Percentiles rank a stretch among this genome's conserved stretches.
phyloP scores from a whole-genome alignment of 345 rosid genomes.

The Raphanus sativus region DNA sequence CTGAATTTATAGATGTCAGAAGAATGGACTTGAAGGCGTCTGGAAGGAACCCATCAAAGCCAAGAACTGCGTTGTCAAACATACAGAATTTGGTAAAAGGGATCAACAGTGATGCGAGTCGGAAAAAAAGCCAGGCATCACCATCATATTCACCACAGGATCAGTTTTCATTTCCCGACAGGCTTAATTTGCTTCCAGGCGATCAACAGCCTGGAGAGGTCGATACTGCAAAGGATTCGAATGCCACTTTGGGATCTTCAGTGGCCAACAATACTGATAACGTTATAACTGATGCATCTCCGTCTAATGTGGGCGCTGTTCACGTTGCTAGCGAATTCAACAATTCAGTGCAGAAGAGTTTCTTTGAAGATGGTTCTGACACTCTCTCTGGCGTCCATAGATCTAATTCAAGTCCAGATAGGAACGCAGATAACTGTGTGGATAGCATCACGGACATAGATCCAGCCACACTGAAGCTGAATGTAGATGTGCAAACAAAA shows the following conservation, averaged over 20 bases:
- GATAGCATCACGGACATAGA: constrained; percentile 28
- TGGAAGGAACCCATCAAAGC: constrained; percentile 41
- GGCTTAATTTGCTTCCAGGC: constrained; percentile 37
- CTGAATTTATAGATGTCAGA: constrained; percentile 48
- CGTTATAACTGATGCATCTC: constrained; percentile 30
- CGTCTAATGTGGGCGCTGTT: constrained; percentile 25
- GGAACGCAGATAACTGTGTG: constrained; percentile 21
- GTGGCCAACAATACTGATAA: constrained; percentile 40
- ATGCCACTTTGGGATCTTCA: constrained; percentile 28
- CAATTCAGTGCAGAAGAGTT: constrained; percentile 32
- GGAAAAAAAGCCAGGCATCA: constrained; percentile 35
- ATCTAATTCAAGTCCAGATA: constrained; percentile 33
- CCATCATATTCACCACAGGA: constrained; percentile 55
- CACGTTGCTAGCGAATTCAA: constrained; percentile 36
- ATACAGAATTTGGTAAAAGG: constrained; percentile 52
- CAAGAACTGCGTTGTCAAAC: constrained; percentile 50
- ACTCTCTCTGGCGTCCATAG: constrained; percentile 33
- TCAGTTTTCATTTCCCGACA: constrained; percentile 51
- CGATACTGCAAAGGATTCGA: constrained; percentile 37
- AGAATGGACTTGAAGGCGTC: constrained; percentile 52
- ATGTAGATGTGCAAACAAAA: constrained; percentile 21
- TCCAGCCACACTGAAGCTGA: constrained; percentile 3
- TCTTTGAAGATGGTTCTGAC: constrained; percentile 30
- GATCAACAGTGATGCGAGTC: constrained; percentile 38
- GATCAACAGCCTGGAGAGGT: constrained; percentile 43